phyloP scores from a whole-genome alignment of 345 rosid genomes.

The Firmiana major region DNA sequence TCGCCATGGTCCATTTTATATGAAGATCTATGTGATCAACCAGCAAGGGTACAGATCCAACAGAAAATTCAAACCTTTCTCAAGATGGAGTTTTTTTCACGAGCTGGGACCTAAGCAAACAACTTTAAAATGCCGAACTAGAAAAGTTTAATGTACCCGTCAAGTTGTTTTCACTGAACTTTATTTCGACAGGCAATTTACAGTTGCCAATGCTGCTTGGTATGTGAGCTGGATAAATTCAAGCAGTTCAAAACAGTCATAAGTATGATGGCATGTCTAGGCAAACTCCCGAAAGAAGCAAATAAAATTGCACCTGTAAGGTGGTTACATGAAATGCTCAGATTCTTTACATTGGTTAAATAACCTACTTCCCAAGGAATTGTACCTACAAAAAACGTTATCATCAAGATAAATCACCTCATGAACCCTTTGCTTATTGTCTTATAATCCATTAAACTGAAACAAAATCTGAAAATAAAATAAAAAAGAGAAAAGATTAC shows the following conservation, averaged over 20 bases:
- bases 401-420: neutral
- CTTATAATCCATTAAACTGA: neutral
- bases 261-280: neutral
- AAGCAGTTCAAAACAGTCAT: neutral
- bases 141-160: slow-evolving; percentile 3
- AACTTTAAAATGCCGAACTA: neutral
- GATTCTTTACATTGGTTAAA: neutral
- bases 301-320: neutral
- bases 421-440: neutral
- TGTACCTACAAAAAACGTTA: neutral
- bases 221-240: slow-evolving; percentile 1
- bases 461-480: too few relatives aligned
- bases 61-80: neutral
- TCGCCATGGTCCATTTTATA: neutral
- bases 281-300: too few relatives aligned
- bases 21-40: neutral
- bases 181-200: neutral
- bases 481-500: too few relatives aligned
- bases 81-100: neutral
- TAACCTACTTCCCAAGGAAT: slow-evolving; percentile 9
- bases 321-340: neutral
- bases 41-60: neutral
- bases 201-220: slow-evolving; percentile 19
- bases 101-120: neutral
- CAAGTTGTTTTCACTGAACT: slow-evolving; percentile 8